Conservation (phyloP, 2,329 filamentous ascomycete species). For the Mycosphaerelloides madeirae region DNA sequence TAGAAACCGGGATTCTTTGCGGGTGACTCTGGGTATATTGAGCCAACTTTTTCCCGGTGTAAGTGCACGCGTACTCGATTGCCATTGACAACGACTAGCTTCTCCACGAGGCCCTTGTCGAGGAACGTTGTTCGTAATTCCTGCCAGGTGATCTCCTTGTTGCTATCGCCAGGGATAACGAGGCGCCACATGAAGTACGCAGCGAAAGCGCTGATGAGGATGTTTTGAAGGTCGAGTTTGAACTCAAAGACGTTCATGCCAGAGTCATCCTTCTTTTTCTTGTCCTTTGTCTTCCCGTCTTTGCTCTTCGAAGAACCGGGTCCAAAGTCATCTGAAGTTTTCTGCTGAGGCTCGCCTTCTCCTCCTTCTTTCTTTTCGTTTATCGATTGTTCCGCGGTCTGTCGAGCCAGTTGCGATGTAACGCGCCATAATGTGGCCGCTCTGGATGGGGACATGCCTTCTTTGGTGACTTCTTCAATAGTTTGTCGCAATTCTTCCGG, state of each 20-base stretch:
- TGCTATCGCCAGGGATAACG: slow-evolving; percentile 61
- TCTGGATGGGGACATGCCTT: slow-evolving; percentile 55
- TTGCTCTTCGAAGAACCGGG: slow-evolving; percentile 32
- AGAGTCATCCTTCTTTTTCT: slow-evolving; percentile 35
- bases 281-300: slow-evolving; percentile 36
- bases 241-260: slow-evolving; percentile 41
- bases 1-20: slow-evolving; percentile 65
- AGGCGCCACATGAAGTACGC: slow-evolving; percentile 60
- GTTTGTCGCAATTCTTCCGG: slow-evolving; percentile 64
- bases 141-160: slow-evolving; percentile 91
- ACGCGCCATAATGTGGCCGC: slow-evolving; percentile 58
- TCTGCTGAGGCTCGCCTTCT: slow-evolving; percentile 37
- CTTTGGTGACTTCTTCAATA: slow-evolving; percentile 51
- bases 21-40: slow-evolving; percentile 71
- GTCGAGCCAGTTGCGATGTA: slow-evolving; percentile 52
- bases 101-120: slow-evolving; percentile 93
- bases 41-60: slow-evolving; percentile 66
- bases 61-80: slow-evolving; percentile 75
- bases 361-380: slow-evolving; percentile 26
- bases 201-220: slow-evolving; percentile 55
- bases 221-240: slow-evolving; percentile 53
- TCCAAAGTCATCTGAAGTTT: slow-evolving; percentile 43
- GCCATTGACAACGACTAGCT: slow-evolving; percentile 74
- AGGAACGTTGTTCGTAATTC: slow-evolving; percentile 91
- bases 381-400: slow-evolving; percentile 42